Percentiles rank a stretch among this genome's conserved stretches.
phyloP scores from a whole-genome alignment of 2,329 filamentous ascomycete genomes.

The Arachnomyces sp. region DNA sequence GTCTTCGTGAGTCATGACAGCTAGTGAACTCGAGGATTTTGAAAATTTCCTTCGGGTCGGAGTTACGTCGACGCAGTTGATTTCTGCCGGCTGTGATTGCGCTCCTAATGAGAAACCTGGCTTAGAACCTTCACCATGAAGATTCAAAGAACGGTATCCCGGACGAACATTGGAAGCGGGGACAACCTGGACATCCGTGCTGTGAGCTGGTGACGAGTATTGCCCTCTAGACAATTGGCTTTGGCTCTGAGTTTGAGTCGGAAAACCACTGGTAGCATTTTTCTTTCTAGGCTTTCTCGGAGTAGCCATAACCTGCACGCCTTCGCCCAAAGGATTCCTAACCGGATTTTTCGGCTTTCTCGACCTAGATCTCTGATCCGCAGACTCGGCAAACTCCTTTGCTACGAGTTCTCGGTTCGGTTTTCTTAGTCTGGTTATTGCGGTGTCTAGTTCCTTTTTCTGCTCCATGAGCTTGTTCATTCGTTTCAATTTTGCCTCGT shows the following conservation, averaged over 20 bases:
- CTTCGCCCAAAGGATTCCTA: constrained; percentile 33
- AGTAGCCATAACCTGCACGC: constrained; percentile 44
- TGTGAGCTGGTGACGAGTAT: too few relatives aligned
- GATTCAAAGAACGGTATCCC: constrained; percentile 1
- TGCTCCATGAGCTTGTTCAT: constrained; percentile 39
- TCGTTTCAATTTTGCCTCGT: constrained; percentile 40
- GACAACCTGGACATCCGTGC: too few relatives aligned
- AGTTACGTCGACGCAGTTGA: too few relatives aligned
- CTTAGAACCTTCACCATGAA: not conserved
- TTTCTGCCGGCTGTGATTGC: too few relatives aligned
- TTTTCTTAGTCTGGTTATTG: constrained; percentile 40
- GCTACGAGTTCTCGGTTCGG: constrained; percentile 41
- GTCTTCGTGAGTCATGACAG: too few relatives aligned
- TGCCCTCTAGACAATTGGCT: too few relatives aligned
- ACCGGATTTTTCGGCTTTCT: constrained; percentile 36
- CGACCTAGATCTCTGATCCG: constrained; percentile 26
- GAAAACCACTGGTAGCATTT: constrained; percentile 19
- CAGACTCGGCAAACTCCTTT: constrained; percentile 38
- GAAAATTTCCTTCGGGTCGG: too few relatives aligned
- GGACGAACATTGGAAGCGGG: not conserved
- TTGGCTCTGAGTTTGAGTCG: too few relatives aligned
- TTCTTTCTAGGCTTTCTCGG: constrained; percentile 33
- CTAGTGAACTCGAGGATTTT: too few relatives aligned
- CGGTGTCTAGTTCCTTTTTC: constrained; percentile 42
- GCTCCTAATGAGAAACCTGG: constrained; percentile 8